phyloP scores from a whole-genome alignment of 2,329 filamentous ascomycete genomes.

The Leptographium lundbergii region DNA sequence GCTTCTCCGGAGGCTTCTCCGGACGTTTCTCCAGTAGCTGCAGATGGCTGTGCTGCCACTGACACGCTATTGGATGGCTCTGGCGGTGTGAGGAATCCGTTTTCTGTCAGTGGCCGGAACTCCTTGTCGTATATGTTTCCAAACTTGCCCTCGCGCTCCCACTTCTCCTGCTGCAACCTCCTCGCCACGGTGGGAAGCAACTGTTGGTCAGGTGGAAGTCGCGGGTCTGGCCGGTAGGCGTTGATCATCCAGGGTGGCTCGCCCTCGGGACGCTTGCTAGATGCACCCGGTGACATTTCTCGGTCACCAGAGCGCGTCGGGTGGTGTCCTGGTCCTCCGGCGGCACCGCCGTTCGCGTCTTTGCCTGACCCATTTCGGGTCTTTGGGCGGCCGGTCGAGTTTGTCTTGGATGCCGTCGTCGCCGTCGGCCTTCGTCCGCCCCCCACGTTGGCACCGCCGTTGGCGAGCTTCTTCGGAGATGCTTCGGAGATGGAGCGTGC shows the following conservation, averaged over 20 bases:
- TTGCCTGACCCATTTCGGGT: slow-evolving; percentile 47
- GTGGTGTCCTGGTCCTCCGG: slow-evolving; percentile 36
- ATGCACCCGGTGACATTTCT: slow-evolving; percentile 27
- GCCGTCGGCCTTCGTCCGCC: slow-evolving; percentile 29
- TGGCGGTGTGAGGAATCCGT: slow-evolving; percentile 35
- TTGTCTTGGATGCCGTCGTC: slow-evolving; percentile 20
- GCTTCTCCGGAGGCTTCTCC: neutral
- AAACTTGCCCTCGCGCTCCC: slow-evolving; percentile 83
- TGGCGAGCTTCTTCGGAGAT: slow-evolving; percentile 39
- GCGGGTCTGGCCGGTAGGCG: slow-evolving; percentile 91
- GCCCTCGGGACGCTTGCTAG: slow-evolving; percentile 67
- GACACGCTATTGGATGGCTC: slow-evolving; percentile 20
- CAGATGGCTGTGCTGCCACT: slow-evolving; percentile 7
- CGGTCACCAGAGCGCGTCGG: slow-evolving; percentile 51
- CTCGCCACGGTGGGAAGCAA: slow-evolving; percentile 89
- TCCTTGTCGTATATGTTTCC: slow-evolving; percentile 78
- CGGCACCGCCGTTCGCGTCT: slow-evolving; percentile 13
- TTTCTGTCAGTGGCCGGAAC: slow-evolving; percentile 69
- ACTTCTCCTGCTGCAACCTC: slow-evolving; percentile 83
- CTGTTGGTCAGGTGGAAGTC: slow-evolving; percentile 87
- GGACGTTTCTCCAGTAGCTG: neutral
- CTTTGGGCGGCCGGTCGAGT: slow-evolving; percentile 39
- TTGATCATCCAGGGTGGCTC: slow-evolving; percentile 92
- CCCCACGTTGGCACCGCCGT: slow-evolving; percentile 13
- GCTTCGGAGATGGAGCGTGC: slow-evolving; percentile 31